A percentile compares a stretch with the other conserved stretches of the same genome.
These are phyloP conservation scores for Pseudonectria foliicola DNA, from an alignment of 2,329 filamentous ascomycete genomes.

Conservation along the genomic window DNA sequence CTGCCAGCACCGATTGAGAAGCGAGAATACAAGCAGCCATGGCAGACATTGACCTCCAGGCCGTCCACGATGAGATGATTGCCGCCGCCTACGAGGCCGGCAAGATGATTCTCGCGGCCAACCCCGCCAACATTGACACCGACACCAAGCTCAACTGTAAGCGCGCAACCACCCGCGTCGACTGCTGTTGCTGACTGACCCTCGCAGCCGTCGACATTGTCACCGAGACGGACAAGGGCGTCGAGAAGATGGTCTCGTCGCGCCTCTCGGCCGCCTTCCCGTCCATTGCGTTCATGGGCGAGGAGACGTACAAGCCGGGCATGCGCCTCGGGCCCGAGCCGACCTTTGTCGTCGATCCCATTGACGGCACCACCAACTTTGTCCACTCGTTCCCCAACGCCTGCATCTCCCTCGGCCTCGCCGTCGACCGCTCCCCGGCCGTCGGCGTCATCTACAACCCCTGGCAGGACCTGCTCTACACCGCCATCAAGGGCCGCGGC, in stretches of 20 bases:
- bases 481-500: slow-evolving; percentile 60
- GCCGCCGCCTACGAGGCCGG: slow-evolving; percentile 57
- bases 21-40: slow-evolving; percentile 25
- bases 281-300: slow-evolving; percentile 59
- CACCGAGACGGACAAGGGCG: slow-evolving; percentile 59
- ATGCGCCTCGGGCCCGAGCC: slow-evolving; percentile 54
- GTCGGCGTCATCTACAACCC: slow-evolving; percentile 79
- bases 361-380: slow-evolving; percentile 76
- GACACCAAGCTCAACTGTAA: slow-evolving; percentile 60
- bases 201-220: slow-evolving; percentile 57
- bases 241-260: slow-evolving; percentile 54
- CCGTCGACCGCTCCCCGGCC: slow-evolving; percentile 52
- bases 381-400: slow-evolving; percentile 69
- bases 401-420: slow-evolving; percentile 69
- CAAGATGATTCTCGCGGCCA: slow-evolving; percentile 54
- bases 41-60: slow-evolving; percentile 51
- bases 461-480: slow-evolving; percentile 62
- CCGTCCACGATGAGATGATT: slow-evolving; percentile 55
- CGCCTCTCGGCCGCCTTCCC: slow-evolving; percentile 48
- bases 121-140: slow-evolving; percentile 48
- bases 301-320: slow-evolving; percentile 69
- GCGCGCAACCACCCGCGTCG: slow-evolving; percentile 12
- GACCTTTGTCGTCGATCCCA: slow-evolving; percentile 76
- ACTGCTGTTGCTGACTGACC: slow-evolving; percentile 3
- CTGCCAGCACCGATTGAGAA: background rate